Evolutionary conservation across 768 basidiomycete genomes (phyloP), one percentile per base, ranked within the genome.

Genomic region (Neoboletus magnificus): DNA sequence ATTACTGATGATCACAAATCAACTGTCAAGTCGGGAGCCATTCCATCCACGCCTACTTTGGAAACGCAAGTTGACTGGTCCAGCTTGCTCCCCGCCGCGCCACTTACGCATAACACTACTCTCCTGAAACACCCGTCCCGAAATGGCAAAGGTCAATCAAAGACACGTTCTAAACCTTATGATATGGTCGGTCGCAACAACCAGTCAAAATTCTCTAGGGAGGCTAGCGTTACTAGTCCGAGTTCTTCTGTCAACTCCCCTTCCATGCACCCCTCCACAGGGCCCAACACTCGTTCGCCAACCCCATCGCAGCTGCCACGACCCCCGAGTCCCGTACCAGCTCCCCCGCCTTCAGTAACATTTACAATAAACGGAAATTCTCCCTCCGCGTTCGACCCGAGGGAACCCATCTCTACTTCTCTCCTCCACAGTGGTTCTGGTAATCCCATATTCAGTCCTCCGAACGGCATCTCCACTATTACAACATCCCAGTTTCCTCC

Each of bases 1-100:
- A 98, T 98, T 62, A 99, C 96, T 2, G 97, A 99, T 75, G 97
- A 99, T 72, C 97, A 99, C 76, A 99, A 99, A 75, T 93, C 91
- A 29, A 82, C 76, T 4, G 62, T 70, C 46, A 71, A 74, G 59
- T 55, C 64, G 13, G 63, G 61, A 48, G 27, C 41, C 18, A 27
- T 67, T 58, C 57, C 70, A 64, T 53, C 57, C 62, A 30, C 78
- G 75, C 48, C 69, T n/a, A 67, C 75, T 35, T 59, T 73, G 46
- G 68, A 71, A 37, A 61, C 73, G 25, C 79, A 81, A 50, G 65
- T 75, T 37, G 82, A 83, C 29, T 86, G 84, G 85, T 68, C 79
- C 15, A 75, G 74, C 62, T 62, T 73, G 18, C 62, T 70, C 10
- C 44, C 55, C 15, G 43, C 37, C 41, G 58, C 60, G 13, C 57